phyloP scores from a whole-genome alignment of 1,284 basidiomycete genomes.

The Ceratobasidium sp. region DNA sequence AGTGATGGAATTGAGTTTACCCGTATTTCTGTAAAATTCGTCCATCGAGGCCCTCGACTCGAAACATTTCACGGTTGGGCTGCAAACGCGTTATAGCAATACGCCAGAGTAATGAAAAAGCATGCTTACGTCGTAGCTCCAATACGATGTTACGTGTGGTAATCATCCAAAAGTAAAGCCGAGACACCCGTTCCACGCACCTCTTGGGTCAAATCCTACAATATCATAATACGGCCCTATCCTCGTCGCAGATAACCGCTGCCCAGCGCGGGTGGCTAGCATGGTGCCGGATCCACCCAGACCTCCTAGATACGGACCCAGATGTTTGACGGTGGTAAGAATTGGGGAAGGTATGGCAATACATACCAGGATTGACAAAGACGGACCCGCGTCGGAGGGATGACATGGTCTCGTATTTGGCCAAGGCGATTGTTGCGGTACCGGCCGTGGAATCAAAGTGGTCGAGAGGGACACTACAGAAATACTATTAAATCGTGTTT shows the following conservation, averaged over 20 bases:
- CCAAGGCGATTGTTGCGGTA: neutral
- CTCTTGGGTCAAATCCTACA: constrained; percentile 24
- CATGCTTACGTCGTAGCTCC: neutral
- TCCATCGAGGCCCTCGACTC: constrained; percentile 51
- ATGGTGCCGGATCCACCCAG: neutral
- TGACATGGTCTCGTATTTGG: constrained; percentile 1
- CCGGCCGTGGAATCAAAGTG: constrained; percentile 7
- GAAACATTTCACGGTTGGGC: constrained; percentile 60
- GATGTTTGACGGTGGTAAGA: neutral
- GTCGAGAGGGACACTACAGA: neutral
- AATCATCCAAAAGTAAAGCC: neutral
- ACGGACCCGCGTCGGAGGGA: neutral
- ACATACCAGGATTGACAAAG: neutral
- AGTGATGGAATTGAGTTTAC: constrained; percentile 54
- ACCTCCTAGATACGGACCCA: neutral
- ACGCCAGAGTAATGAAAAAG: no score
- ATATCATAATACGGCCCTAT: constrained; percentile 14
- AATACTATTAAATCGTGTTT: neutral
- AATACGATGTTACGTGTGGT: no score
- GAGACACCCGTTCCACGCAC: neutral
- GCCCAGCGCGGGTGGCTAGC: neutral
- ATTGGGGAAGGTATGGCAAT: neutral
- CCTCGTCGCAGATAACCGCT: neutral
- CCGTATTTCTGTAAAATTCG: constrained; percentile 59
- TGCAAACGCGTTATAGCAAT: no score